Evolutionary conservation across 2,329 filamentous ascomycete species (phyloP).

Genomic region (Phyllosticta ampelicida): DNA sequence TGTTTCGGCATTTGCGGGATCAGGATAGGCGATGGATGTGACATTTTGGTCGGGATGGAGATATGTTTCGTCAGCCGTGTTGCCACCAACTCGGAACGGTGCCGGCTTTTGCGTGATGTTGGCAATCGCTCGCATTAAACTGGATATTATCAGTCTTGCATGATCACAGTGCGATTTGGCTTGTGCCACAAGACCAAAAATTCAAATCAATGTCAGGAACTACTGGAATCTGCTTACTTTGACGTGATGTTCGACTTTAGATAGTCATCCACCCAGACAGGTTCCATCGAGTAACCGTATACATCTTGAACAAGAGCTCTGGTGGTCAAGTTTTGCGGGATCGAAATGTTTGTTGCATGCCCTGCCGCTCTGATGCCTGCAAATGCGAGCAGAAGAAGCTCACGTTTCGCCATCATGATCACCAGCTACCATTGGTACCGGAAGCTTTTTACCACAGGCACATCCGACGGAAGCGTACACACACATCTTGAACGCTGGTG

Average conservation of each 20-base stretch:
- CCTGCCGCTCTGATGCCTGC: background rate
- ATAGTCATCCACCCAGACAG: conserved; percentile 10
- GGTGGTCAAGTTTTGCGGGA: conserved; percentile 2
- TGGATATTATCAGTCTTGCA: background rate
- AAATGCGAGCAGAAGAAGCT: background rate
- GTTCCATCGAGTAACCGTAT: conserved; percentile 9
- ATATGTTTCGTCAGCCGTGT: conserved; percentile 9
- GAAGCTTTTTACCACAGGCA: background rate
- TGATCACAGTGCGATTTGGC: background rate
- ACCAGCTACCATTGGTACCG: background rate
- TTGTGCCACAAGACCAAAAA: background rate
- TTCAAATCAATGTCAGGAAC: background rate
- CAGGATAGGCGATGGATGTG: conserved; percentile 5
- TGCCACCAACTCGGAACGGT: conserved; percentile 6
- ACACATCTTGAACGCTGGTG: background rate
- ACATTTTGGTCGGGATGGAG: conserved; percentile 7
- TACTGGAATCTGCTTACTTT: background rate
- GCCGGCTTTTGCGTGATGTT: conserved; percentile 6
- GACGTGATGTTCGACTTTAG: conserved; percentile 6
- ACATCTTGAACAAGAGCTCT: conserved; percentile 1
- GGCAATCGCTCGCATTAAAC: conserved; percentile 5
- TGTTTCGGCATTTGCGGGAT: background rate
- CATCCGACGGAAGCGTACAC: background rate
- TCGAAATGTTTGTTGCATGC: conserved; percentile 1
- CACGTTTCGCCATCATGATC: background rate